Conservation (phyloP, 192 early-diverging fungal species). For the Entrophospora sp. region DNA sequence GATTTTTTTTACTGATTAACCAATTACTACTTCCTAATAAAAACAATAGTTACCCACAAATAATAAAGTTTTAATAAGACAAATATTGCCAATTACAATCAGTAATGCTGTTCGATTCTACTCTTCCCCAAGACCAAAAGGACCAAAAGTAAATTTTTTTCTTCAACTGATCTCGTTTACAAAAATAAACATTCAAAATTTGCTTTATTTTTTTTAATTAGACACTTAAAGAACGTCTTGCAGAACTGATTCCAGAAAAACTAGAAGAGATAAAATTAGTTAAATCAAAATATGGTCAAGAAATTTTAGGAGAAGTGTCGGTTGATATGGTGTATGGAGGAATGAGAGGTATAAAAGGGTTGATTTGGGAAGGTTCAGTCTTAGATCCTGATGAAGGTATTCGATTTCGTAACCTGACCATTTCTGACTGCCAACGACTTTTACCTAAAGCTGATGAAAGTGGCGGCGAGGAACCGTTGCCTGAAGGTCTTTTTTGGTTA, state of each 20-base stretch:
- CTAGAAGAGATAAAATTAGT: constrained; percentile 91
- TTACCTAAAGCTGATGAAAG: constrained; percentile 83
- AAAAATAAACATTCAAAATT: no score
- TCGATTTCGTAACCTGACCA: constrained; percentile 92
- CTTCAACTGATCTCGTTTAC: no score
- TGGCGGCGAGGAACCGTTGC: constrained; percentile 90
- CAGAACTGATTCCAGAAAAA: constrained; percentile 91
- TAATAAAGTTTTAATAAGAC: no score
- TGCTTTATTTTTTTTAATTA: no score
- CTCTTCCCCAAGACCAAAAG: no score
- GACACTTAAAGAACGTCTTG: constrained; percentile 89
- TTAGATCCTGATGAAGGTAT: constrained; percentile 98
- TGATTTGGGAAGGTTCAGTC: constrained; percentile 97
- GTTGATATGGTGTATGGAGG: constrained; percentile 98
- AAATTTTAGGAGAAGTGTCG: constrained; percentile 88
- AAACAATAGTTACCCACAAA: no score
- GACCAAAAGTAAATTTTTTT: no score
- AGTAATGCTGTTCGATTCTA: no score
- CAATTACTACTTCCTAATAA: no score
- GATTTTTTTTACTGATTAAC: no score
- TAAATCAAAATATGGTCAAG: constrained; percentile 82
- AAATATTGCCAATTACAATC: no score
- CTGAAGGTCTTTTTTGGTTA: constrained; percentile 98
- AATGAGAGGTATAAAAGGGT: constrained; percentile 99
- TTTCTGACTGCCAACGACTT: constrained; percentile 90